These are phyloP conservation scores for Coffea canephora DNA, from an alignment of 257 asterid species.

Conservation along the genomic window DNA sequence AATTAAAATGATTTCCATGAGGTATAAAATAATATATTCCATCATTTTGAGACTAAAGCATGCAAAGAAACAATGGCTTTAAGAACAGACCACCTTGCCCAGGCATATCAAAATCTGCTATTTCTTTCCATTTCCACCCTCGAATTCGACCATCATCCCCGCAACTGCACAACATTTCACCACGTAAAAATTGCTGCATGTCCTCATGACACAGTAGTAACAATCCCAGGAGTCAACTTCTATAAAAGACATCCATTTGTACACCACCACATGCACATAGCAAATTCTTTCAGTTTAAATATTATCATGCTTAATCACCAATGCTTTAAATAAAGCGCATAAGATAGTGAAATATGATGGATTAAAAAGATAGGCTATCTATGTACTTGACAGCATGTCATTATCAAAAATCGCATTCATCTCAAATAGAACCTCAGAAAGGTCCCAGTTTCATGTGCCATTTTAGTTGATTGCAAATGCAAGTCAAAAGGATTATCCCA, in stretches of 20 bases:
- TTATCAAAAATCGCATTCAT: not conserved
- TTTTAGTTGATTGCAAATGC: not conserved
- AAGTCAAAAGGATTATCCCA: not conserved
- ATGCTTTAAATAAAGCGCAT: not conserved
- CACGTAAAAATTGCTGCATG: not conserved
- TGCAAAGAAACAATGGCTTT: not conserved
- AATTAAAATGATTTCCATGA: not conserved
- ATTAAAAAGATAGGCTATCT: not conserved
- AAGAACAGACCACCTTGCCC: slow-evolving; percentile 42
- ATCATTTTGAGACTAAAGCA: not conserved
- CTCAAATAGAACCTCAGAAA: not conserved
- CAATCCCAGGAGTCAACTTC: not conserved
- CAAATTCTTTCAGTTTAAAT: not conserved
- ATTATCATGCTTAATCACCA: not conserved
- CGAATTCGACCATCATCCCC: slow-evolving; percentile 94
- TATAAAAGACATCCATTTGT: not conserved
- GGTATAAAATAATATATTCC: not conserved
- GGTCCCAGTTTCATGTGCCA: not conserved
- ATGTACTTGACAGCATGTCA: not conserved
- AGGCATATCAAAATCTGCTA: slow-evolving; percentile 37
- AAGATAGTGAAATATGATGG: not conserved
- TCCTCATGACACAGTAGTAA: not conserved
- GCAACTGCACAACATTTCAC: slow-evolving; percentile 54
- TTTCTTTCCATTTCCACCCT: slow-evolving; percentile 89
- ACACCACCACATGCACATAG: not conserved